Conservation (phyloP, 1,139 yeast genomes). For the Debaryomyces robertsiae region DNA sequence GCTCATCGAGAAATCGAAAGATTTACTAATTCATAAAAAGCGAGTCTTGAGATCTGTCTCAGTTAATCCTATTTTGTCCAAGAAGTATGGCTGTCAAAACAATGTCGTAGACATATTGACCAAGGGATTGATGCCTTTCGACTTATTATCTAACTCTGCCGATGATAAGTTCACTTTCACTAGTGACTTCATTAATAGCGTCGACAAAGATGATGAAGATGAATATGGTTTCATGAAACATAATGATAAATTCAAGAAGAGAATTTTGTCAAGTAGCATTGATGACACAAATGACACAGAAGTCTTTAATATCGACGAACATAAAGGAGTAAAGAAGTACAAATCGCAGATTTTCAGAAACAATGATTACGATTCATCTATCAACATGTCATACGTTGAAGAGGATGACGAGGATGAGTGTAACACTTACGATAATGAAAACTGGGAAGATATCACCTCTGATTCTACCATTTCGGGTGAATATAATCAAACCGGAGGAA, state of each 20-base stretch:
- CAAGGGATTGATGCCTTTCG: slow-evolving; percentile 20
- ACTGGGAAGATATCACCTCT: slow-evolving; percentile 15
- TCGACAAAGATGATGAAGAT: slow-evolving; percentile 27
- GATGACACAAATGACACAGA: slow-evolving; percentile 24
- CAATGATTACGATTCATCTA: slow-evolving; percentile 16
- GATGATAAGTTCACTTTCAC: slow-evolving; percentile 10
- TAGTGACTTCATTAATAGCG: slow-evolving; percentile 12
- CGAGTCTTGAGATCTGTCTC: slow-evolving; percentile 49
- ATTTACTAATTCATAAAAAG: slow-evolving; percentile 46
- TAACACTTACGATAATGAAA: slow-evolving; percentile 19
- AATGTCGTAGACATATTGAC: slow-evolving; percentile 21
- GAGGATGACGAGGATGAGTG: slow-evolving; percentile 18
- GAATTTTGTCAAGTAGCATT: slow-evolving; percentile 35
- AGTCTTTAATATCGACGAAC: slow-evolving; percentile 14
- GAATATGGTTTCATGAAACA: slow-evolving; percentile 42
- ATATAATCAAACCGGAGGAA: slow-evolving; percentile 25
- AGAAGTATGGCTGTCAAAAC: slow-evolving; percentile 23
- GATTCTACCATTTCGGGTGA: slow-evolving; percentile 16
- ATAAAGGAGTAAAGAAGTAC: slow-evolving; percentile 30
- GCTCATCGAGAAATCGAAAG: slow-evolving; percentile 48
- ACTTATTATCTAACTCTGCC: slow-evolving; percentile 14
- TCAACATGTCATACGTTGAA: slow-evolving; percentile 19
- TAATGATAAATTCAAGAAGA: slow-evolving; percentile 29
- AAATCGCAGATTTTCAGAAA: slow-evolving; percentile 39
- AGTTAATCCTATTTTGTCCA: slow-evolving; percentile 42